Conservation (phyloP, 2,329 filamentous ascomycete species). For the Didymella glomerata region DNA sequence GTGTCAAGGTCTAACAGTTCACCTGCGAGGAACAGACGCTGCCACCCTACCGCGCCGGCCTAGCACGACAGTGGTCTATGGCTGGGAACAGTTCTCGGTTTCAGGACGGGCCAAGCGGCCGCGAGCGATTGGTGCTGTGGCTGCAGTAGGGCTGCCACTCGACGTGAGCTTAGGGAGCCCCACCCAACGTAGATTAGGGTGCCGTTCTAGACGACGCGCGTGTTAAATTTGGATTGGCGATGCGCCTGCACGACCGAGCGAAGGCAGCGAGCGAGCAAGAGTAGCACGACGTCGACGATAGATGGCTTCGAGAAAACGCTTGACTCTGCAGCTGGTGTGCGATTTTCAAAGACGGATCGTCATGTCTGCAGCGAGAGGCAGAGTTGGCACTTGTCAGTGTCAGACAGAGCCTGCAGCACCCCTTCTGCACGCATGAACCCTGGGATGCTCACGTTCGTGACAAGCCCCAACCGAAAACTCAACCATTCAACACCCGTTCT, state of each 20-base stretch:
- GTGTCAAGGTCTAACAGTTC: slow-evolving; percentile 22
- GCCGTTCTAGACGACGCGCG: slow-evolving; percentile 13
- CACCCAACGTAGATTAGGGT: not conserved
- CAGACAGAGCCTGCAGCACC: not conserved
- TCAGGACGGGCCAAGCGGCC: slow-evolving; percentile 2
- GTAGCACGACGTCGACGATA: no score
- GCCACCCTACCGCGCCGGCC: not conserved
- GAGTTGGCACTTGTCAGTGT: not conserved
- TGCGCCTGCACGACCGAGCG: slow-evolving; percentile 14
- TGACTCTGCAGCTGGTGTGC: no score
- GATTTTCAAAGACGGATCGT: not conserved
- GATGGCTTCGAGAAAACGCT: not conserved
- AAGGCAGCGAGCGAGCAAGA: not conserved
- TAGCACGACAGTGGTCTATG: no score
- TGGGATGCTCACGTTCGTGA: not conserved
- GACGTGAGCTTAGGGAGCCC: not conserved
- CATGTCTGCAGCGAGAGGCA: not conserved
- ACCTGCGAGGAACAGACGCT: not conserved
- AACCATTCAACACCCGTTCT: not conserved
- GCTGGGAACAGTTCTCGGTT: slow-evolving; percentile 5
- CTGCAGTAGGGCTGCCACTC: slow-evolving; percentile 6
- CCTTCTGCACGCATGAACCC: not conserved
- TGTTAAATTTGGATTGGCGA: slow-evolving; percentile 14
- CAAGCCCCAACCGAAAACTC: not conserved
- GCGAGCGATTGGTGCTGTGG: slow-evolving; percentile 11